Evolutionary conservation across 1,139 yeast genomes (phyloP), one percentile per base, ranked within the genome.

Genomic region (Zygosaccharomyces sapae): DNA sequence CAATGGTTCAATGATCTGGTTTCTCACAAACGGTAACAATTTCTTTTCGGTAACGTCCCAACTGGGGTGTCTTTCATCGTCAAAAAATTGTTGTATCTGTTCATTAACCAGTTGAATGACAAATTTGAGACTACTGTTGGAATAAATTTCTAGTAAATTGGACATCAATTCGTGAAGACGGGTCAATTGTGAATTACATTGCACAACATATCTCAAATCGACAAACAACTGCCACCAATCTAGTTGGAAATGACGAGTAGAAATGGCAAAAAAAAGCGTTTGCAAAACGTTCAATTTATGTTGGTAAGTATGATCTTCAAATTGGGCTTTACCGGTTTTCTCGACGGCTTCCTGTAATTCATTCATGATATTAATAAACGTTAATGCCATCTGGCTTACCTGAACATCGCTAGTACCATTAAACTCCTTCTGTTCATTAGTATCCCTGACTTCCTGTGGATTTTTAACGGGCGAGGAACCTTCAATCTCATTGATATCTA

Each of bases 221-320:
- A 54, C 53, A 39, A 52, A 59, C 10, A 63, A 48, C 41, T 59
- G 62, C 51, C 57, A 56, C 68, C 68, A 64, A 9, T 63, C 53
- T 5, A 49, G 47, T n/a, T 34, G 27, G 20, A 45, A 59, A 33
- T 55, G 53, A 6, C 52, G 41, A n/a, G 47, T 50, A n/a, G 56
- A 43, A 35, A 61, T 52, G 1, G 63, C 62, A 48, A 62, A 54
- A 33, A 59, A 56, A 3, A 59, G 40, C 1, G 67, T 62, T 41
- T 62, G 66, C 25, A 64, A 45, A 8, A 63, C 47, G 36, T 60
- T 62, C n/a, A 54, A 50, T 47, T 63, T 65, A 44, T 62, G 58
- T 8, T 47, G 47, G 25, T 45, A 53, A 41, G 56, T 56, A 13
- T 54, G 48, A 10, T 48, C 41, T 33, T 55, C 54, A 12, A 53